These are phyloP conservation scores for Acmispon strigosus DNA, from an alignment of 306 rosid genomes.

Conservation along the genomic window DNA sequence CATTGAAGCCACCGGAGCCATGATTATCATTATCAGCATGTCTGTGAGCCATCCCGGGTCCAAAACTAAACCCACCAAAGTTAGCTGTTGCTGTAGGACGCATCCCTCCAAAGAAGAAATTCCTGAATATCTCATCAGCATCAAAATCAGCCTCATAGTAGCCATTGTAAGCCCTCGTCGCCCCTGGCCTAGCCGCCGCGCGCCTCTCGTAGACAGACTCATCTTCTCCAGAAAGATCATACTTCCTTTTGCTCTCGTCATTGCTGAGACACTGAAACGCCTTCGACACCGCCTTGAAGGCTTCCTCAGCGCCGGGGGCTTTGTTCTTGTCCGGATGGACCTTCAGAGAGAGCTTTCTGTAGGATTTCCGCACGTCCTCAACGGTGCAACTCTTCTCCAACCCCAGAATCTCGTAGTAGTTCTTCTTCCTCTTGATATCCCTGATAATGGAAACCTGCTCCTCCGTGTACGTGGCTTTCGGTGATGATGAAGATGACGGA, in stretches of 20 bases:
- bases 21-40: conserved; percentile 32
- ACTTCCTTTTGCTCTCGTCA: conserved; percentile 57
- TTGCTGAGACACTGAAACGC: conserved; percentile 90
- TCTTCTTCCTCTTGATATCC: conserved; percentile 75
- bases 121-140: conserved; percentile 87
- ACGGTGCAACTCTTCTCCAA: conserved; percentile 75
- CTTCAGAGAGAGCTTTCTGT: conserved; percentile 79
- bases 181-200: conserved; percentile 32
- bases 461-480: conserved; percentile 42
- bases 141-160: conserved; percentile 74
- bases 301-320: conserved; percentile 90
- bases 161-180: conserved; percentile 48
- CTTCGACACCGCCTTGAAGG: conserved; percentile 81
- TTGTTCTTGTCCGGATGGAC: conserved; percentile 96
- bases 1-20: conserved; percentile 61
- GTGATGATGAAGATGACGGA: conserved; percentile 13
- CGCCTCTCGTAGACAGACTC: conserved; percentile 63
- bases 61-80: conserved; percentile 77
- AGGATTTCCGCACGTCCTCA: conserved; percentile 79
- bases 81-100: conserved; percentile 57
- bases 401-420: conserved; percentile 79
- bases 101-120: conserved; percentile 92
- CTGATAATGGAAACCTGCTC: conserved; percentile 67
- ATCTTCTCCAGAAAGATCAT: conserved; percentile 71
- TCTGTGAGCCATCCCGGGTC: conserved; percentile 58